Evolutionary conservation across 352 stramenopile genomes (phyloP).

Genomic region (Globisporangium iwayamae): DNA sequence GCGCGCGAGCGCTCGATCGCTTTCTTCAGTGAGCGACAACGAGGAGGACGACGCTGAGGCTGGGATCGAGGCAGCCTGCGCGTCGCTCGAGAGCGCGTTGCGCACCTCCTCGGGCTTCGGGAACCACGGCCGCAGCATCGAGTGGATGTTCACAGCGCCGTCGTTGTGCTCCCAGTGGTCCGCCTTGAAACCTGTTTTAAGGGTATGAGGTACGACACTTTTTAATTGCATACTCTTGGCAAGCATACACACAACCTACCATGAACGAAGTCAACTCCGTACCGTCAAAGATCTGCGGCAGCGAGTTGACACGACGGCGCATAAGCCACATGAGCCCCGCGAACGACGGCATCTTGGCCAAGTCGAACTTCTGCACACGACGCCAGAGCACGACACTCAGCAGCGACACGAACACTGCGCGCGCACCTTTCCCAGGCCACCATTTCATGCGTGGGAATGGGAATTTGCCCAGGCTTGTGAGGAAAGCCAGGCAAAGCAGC

Average conservation of each 20-base stretch:
- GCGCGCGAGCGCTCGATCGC: constrained; percentile 23
- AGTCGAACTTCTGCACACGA: constrained; percentile 47
- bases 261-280: background rate
- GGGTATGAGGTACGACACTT: background rate
- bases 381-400: constrained; percentile 25
- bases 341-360: constrained; percentile 61
- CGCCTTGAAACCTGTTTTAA: constrained; percentile 37
- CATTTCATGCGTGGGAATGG: background rate
- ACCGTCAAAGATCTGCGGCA: constrained; percentile 61
- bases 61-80: constrained; percentile 30
- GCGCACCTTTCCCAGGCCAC: constrained; percentile 12
- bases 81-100: constrained; percentile 10
- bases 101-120: constrained; percentile 43
- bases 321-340: constrained; percentile 65
- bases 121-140: constrained; percentile 70
- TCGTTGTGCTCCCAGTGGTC: constrained; percentile 73
- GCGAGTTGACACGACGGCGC: constrained; percentile 33
- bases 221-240: background rate
- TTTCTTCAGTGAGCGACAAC: constrained; percentile 7
- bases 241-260: background rate
- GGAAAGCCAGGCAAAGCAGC: constrained; percentile 5
- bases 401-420: constrained; percentile 16
- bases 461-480: constrained; percentile 10
- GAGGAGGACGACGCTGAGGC: constrained; percentile 38
- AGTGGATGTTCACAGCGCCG: constrained; percentile 67